phyloP scores from a whole-genome alignment of 805 yeast genomes.

The Tetrapisispora namnaoensis region DNA sequence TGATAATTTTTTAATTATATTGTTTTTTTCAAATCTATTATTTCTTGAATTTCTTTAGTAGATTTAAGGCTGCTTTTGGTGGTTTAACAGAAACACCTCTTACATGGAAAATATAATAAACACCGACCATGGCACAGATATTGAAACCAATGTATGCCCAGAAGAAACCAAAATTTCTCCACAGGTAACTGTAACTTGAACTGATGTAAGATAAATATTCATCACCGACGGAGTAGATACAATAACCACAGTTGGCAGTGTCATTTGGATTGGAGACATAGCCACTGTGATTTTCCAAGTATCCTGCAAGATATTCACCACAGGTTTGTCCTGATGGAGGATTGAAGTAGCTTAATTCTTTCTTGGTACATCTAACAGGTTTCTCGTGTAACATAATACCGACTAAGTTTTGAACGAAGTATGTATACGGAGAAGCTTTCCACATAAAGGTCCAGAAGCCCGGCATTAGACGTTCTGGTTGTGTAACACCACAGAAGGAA shows the following conservation, averaged over 20 bases:
- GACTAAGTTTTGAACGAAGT: constrained; percentile 51
- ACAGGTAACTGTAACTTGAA: constrained; percentile 38
- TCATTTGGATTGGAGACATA: constrained; percentile 46
- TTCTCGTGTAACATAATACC: constrained; percentile 40
- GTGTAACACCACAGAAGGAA: constrained; percentile 63
- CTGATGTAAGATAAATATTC: constrained; percentile 36
- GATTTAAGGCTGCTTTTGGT: constrained; percentile 13
- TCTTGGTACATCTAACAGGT: constrained; percentile 38
- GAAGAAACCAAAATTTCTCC: constrained; percentile 60
- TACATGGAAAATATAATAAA: constrained; percentile 24
- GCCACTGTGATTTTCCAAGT: constrained; percentile 39
- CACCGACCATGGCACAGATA: constrained; percentile 32
- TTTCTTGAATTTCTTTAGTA: constrained; percentile 5
- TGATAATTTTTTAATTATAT: background rate
- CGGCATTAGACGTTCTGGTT: constrained; percentile 50
- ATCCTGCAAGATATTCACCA: constrained; percentile 40
- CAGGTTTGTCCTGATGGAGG: constrained; percentile 62
- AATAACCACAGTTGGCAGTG: constrained; percentile 40
- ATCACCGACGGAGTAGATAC: constrained; percentile 39
- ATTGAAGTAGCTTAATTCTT: constrained; percentile 40
- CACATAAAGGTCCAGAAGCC: constrained; percentile 83
- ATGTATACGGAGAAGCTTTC: constrained; percentile 63
- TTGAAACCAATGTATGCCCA: constrained; percentile 51
- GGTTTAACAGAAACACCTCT: constrained; percentile 10
- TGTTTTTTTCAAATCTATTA: background rate